These are phyloP conservation scores for Yamadazyma akitaensis DNA, from an alignment of 805 yeast genomes.

Conservation along the genomic window DNA sequence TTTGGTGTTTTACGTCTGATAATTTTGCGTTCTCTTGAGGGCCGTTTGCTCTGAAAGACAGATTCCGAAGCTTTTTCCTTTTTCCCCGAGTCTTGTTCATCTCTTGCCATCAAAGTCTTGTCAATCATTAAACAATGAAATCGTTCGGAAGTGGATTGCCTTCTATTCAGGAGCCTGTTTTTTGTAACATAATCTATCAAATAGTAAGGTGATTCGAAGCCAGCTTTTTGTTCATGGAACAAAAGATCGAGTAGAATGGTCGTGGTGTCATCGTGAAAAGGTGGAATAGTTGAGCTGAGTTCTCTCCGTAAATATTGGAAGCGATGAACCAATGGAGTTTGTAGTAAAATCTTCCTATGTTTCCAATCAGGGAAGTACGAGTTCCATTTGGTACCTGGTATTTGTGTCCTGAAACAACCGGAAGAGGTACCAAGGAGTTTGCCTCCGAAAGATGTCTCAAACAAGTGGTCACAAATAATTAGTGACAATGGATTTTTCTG, in stretches of 20 bases:
- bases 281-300: constrained; percentile 2
- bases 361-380: constrained; percentile 11
- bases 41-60: background rate
- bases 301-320: constrained; percentile 17
- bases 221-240: constrained; percentile 13
- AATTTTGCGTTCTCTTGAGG: background rate
- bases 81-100: background rate
- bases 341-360: constrained; percentile 12
- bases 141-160: background rate
- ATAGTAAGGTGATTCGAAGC: background rate
- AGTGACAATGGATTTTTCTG: constrained; percentile 9
- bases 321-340: constrained; percentile 25
- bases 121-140: constrained; percentile 7
- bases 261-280: background rate
- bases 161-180: constrained; percentile 8
- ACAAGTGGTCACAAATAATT: constrained; percentile 16
- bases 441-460: constrained; percentile 1
- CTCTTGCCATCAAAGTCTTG: constrained; percentile 2
- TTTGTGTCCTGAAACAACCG: background rate
- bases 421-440: background rate
- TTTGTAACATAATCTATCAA: constrained; percentile 7
- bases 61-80: background rate
- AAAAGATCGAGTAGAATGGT: constrained; percentile 15
- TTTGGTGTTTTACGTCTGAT: background rate
- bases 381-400: constrained; percentile 26